A percentile compares a stretch with the other conserved stretches of the same genome.
Evolutionary conservation across 2,329 filamentous ascomycete species (phyloP).

Genomic region (Paraphaeosphaeria sporulosa): DNA sequence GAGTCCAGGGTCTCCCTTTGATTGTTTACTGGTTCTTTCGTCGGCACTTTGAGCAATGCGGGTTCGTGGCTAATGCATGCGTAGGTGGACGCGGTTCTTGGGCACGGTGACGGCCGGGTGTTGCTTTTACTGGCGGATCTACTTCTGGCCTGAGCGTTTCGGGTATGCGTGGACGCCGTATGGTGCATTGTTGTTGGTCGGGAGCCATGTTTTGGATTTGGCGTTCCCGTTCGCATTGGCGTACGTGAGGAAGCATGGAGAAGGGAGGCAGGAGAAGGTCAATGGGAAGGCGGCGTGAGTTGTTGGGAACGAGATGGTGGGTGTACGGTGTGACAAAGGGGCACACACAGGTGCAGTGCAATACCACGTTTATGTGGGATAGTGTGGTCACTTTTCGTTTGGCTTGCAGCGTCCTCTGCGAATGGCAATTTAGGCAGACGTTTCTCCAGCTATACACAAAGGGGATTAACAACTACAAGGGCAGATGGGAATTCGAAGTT

Average conservation of each 20-base stretch:
- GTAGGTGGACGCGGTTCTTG: neutral
- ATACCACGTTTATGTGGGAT: neutral
- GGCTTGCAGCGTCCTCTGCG: too few species aligned
- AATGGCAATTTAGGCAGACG: too few species aligned
- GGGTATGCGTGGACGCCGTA: slow-evolving; percentile 1
- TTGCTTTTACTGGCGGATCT: neutral
- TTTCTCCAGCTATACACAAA: too few species aligned
- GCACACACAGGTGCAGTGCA: neutral
- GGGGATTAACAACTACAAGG: too few species aligned
- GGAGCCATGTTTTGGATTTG: neutral
- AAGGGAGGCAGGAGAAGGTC: neutral
- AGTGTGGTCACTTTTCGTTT: too few species aligned
- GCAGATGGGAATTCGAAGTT: too few species aligned
- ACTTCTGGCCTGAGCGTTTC: neutral
- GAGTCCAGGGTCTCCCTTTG: neutral
- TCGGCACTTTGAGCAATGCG: neutral
- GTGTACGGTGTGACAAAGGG: neutral
- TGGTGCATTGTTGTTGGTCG: neutral
- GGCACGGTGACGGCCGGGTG: neutral
- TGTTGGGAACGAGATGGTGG: neutral
- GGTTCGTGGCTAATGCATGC: neutral
- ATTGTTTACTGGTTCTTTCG: neutral
- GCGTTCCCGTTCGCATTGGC: neutral
- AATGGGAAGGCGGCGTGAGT: slow-evolving; percentile 24
- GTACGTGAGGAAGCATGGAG: neutral